Base-by-base conservation (phyloP, 352 stramenopile genomes). In the Pythium myriotylum region DNA sequence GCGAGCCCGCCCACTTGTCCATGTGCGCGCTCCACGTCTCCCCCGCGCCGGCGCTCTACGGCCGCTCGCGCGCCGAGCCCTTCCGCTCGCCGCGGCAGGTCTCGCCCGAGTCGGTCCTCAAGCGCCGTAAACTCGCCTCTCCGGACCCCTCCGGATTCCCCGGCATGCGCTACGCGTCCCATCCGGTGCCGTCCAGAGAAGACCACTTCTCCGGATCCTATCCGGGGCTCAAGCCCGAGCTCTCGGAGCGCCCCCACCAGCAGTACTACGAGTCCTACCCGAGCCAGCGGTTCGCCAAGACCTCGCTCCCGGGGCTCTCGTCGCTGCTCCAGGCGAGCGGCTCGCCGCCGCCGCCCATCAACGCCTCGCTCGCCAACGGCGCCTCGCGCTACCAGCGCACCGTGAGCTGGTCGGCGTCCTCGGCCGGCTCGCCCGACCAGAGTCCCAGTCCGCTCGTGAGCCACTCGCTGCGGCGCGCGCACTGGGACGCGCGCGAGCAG, bases 1-100 rank as follows among this genome's bases (percentile, higher is more conserved):
- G 37, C 4, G 37, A 43, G 13, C 37, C 4, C 8, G 29, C 29
- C 23, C 8, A 7, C 45, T 37, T 32, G 22, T 16, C 23, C 2
- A 59, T 63, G 55, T 55, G 46, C 41, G 46, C 55, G 24, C 55
- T 63, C 22, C 55, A 51, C 55, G 55, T 63, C 37, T 63, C 40
- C 8, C 55, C 55, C 29, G 4, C 29, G 40, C 23, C 46, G 6
- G 45, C 47, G 51, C 47, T 59, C 7, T 26, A 35, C 22, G 40
- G 35, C 26, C 51, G 51, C 19, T 49, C 51, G 1, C 51, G 51
- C 2, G 6, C 23, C 7, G 51, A 59, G 17, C 51, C 2, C 37
- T 59, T 49, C 24, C 23, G 19, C 13, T 16, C 22, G 37, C 6
- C 13, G 9, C 27, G 43, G 17, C 32, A 43, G 4, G 24, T 55